Evolutionary conservation across 2,329 filamentous ascomycete genomes (phyloP), one percentile per base, ranked within the genome.

Genomic region (Ophiostoma triangulosporum): DNA sequence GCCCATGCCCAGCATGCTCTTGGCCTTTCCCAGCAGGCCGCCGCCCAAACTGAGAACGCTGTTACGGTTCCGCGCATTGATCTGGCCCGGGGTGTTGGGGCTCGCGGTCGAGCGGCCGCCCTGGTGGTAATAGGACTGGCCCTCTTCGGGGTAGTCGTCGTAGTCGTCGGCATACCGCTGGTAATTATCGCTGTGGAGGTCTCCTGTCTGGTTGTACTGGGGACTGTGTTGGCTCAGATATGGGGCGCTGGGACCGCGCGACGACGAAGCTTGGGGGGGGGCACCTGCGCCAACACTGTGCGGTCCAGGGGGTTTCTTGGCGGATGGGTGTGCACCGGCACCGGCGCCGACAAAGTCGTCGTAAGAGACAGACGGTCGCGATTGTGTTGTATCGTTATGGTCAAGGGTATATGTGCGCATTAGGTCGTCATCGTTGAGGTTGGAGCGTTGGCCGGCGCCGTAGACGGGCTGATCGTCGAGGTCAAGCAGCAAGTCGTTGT

Each of bases 1-100:
- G 22, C 81, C 84, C 82, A 95, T 89, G 52, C 93, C 91, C 57
- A 98, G 72, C 75, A 86, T 88, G 65, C 86, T 90, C 73, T 95
- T 97, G 40, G 91, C 85, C 63, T 78, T 83, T 45, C 90, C 93
- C 63, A 96, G 73, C 57, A 97, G 71, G 17, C 91, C 90, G 57
- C 91, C 90, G 57, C 91, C 90, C 63, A 97, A 70, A 60, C 83
- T 81, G 63, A 97, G 70, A 51, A 96, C 86, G 68, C 90, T 97
- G 66, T 95, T 96, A 61, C 93, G 79, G 65, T 88, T 87, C 60
- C 80, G 77, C 58, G 85, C 79, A 61, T 78, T 79, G 56, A 74
- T 70, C 45, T 69, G 68, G 26, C 69, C 70, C 32, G 70, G 57
- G 24, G 59, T 59, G 40, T 59, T 59, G 14, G 73, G 68, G 52